Evolutionary conservation across 768 basidiomycete genomes (phyloP), one percentile per base, ranked within the genome.

Genomic region (Botryobasidium botryosum): DNA sequence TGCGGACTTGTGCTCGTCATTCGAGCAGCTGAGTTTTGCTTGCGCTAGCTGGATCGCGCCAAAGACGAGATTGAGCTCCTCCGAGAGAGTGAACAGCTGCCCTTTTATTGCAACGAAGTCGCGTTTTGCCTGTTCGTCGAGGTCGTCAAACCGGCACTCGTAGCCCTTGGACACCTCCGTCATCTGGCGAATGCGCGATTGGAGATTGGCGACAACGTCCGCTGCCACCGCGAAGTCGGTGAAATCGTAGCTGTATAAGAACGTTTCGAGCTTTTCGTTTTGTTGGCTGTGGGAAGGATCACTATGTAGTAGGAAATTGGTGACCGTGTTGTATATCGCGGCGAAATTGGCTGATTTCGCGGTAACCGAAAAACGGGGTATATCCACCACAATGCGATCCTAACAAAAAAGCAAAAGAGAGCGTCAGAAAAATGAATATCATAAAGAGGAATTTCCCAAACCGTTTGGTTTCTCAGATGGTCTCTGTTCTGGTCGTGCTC

Each of bases 161-260:
- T 62, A 66, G 3, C 56, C 57, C 35, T 56, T 51, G 33, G 56
- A 54, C 7, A 62, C 46, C 2, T 63, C 12, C 66, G 73, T 50
- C 62, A 74, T 51, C 12, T 49, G 41, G 35, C 85, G 71, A 35
- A 94, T 67, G 3, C 77, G 75, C 21, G 66, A 59, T 63, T 94
- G 91, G 6, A 90, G 66, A 48, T 72, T 71, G 35, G 71, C 65
- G 23, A 85, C 72, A 27, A 84, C 80, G 37, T 65, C 65, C 1
- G 79, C 75, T n/a, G 77, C 79, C 23, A 79, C 77, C 12, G 57
- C 52, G 17, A 82, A 66, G 57, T 88, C 79, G 8, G 76, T 77
- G 56, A 90, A 87, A 62, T 92, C 90, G 59, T 90, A 88, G 8
- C 77, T 77, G 58, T 88, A 84, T 17, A 87, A 64, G 46, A 91